phyloP scores from a whole-genome alignment of 1,284 basidiomycete genomes.

The Leccinum insigne region DNA sequence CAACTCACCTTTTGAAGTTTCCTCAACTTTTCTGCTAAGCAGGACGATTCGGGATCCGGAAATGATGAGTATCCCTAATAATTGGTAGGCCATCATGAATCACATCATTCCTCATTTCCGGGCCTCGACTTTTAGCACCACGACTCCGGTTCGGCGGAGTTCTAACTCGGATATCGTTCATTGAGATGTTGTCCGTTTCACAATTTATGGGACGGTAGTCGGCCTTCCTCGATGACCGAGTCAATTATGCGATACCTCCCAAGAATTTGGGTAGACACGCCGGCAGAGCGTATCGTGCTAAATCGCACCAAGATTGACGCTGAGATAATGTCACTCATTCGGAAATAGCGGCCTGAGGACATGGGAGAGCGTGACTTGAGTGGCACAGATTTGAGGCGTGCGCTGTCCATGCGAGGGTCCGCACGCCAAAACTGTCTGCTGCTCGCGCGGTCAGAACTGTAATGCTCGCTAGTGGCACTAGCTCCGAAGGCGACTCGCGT shows the following conservation, averaged over 20 bases:
- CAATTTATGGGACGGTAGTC: conserved; percentile 7
- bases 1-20: conserved; percentile 1
- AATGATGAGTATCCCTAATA: background rate
- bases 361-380: conserved; percentile 1
- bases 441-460: background rate
- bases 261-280: background rate
- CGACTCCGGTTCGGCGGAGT: conserved; percentile 7
- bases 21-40: background rate
- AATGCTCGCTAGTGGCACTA: background rate
- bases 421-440: conserved; percentile 2
- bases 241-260: background rate
- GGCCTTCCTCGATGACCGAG: conserved; percentile 1
- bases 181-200: conserved; percentile 2
- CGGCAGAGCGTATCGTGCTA: conserved; percentile 4
- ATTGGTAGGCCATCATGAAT: background rate
- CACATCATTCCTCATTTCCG: background rate
- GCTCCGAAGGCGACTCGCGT: background rate
- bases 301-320: conserved; percentile 19
- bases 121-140: conserved; percentile 2
- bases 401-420: conserved; percentile 13
- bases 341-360: background rate
- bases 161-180: background rate
- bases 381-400: background rate
- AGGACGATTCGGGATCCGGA: background rate
- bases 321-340: conserved; percentile 10